Base-by-base conservation (phyloP, 345 rosid species). In the Euphorbia pulcherrima region DNA sequence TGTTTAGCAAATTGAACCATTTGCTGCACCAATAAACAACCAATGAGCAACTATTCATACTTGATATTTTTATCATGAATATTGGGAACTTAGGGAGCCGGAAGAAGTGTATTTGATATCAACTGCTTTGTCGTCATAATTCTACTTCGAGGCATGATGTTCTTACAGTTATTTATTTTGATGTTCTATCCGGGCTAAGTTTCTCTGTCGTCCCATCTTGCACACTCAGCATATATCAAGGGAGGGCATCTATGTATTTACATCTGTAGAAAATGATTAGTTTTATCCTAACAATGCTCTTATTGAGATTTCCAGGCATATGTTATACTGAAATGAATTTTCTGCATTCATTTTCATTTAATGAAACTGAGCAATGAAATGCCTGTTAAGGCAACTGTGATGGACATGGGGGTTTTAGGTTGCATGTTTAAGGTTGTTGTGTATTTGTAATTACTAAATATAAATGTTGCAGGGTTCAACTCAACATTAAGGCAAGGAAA, bases 401-500 rank as follows among this genome's bases (percentile, higher is more conserved):
- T 8, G 46, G 48, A 40, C 12, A n/a, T 23, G 40, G 59, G 12
- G 12, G 12, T 27, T 23, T 23, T n/a, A 12, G 2, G 14, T 44
- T 44, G 50, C 50, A 50, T 58, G 27, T 55, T 71, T 30, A 48
- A 30, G 8, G 28, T 21, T 2, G 28, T 56, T 26, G 12, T 29
- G 28, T 26, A 13, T 56, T 27, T 39, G 46, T 60, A 54, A 57
- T 66, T 23, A 62, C 35, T 21, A 47, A 79, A 65, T 64, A 4
- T 1, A 18, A 35, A 65, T 65, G 28, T 75, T 78, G 74, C 85
- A 94, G 99, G 99, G 59, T 94, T 94, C 81, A 94, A 94, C 83
- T 89, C 99, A 78, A 94, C 99, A 18, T 78, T 94, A 70, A 88
- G 99, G 77, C 99, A 89, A 77, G 99, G 99, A 53, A 94, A 91